Percentiles rank a stretch among this genome's conserved stretches.
Conservation (phyloP, 2,329 filamentous ascomycete species). For the Eutypella sp. region DNA sequence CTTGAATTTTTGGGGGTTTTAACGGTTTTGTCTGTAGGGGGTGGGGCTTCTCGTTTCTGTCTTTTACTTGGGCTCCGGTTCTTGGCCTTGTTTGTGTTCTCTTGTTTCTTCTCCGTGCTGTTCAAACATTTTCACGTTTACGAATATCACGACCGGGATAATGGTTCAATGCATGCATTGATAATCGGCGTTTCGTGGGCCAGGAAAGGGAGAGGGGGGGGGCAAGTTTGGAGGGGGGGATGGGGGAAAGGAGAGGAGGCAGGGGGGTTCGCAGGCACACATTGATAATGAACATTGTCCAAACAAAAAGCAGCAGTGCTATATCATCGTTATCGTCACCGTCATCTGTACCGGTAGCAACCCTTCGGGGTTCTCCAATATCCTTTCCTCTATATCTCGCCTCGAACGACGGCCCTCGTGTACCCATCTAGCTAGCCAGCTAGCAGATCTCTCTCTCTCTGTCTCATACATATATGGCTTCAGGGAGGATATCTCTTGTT, state of each 20-base stretch:
- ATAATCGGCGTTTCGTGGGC: slow-evolving; percentile 35
- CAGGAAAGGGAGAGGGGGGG: slow-evolving; percentile 12
- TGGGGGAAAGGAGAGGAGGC: no score
- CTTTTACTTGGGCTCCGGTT: no score
- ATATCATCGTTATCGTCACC: not conserved
- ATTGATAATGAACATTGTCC: not conserved
- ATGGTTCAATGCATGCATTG: slow-evolving; percentile 38
- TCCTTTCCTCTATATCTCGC: not conserved
- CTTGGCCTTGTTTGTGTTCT: slow-evolving; percentile 15
- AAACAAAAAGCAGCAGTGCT: no score
- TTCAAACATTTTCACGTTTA: slow-evolving; percentile 34
- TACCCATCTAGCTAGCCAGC: no score
- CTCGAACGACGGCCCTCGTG: no score
- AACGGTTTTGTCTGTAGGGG: no score
- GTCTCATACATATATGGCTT: not conserved
- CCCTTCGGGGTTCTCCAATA: not conserved
- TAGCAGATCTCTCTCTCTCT: no score
- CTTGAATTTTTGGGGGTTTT: no score
- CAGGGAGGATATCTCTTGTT: no score
- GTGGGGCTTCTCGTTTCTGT: no score
- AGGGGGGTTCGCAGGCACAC: no score
- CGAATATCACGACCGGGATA: slow-evolving; percentile 38
- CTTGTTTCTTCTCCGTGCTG: slow-evolving; percentile 15
- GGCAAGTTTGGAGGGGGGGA: no score
- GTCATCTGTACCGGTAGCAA: not conserved